phyloP scores from a whole-genome alignment of 768 basidiomycete genomes.

The Mycena epipterygia region DNA sequence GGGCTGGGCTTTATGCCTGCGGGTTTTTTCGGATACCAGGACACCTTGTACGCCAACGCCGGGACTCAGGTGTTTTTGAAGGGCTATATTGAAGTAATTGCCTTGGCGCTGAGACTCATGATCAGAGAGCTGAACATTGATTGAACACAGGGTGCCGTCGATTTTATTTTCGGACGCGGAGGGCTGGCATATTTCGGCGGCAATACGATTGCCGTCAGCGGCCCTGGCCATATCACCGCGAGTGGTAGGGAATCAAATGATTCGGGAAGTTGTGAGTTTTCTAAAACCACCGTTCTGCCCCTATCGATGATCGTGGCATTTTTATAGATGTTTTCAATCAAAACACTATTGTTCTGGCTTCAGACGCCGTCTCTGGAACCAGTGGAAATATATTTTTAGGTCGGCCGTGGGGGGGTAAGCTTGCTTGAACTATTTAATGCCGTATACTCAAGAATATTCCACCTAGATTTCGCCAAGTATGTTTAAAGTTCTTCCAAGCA shows the following conservation, averaged over 20 bases:
- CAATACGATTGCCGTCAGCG: slow-evolving; percentile 61
- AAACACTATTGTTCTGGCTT: slow-evolving; percentile 58
- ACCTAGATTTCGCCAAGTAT: slow-evolving; percentile 58
- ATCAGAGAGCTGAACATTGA: not conserved
- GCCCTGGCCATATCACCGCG: slow-evolving; percentile 62
- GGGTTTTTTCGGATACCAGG: slow-evolving; percentile 63
- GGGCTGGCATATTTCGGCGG: slow-evolving; percentile 61
- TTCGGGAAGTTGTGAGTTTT: slow-evolving; percentile 58
- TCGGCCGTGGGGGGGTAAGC: slow-evolving; percentile 60
- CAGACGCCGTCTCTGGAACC: slow-evolving; percentile 53
- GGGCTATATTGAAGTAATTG: slow-evolving; percentile 60
- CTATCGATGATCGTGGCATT: not conserved
- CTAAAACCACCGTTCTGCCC: not conserved
- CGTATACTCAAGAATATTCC: not conserved
- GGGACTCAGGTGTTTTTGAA: slow-evolving; percentile 64
- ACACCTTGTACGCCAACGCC: slow-evolving; percentile 59
- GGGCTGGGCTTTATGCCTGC: slow-evolving; percentile 60
- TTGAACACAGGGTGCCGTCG: slow-evolving; percentile 55
- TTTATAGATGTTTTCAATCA: slow-evolving; percentile 58
- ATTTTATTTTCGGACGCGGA: slow-evolving; percentile 65
- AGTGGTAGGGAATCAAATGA: slow-evolving; percentile 62
- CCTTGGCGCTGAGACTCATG: too few species aligned
- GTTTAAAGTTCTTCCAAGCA: slow-evolving; percentile 23
- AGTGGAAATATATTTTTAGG: slow-evolving; percentile 58
- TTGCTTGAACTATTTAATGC: not conserved